Conservation (phyloP, 225 moss, liverwort and hornwort species). For the Pseudisothecium myosuroides region DNA sequence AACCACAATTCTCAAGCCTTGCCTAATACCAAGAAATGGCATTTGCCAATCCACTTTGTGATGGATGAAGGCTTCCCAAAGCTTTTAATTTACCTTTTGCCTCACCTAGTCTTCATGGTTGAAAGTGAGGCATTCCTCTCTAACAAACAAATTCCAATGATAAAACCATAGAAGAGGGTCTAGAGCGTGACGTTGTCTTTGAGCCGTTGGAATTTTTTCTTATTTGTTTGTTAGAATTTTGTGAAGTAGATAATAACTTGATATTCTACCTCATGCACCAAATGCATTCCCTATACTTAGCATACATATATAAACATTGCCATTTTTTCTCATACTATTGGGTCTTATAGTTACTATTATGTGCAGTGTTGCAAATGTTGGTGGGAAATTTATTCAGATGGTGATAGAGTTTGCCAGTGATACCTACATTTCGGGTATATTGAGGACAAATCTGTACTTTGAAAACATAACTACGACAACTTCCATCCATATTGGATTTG, state of each 20-base stretch:
- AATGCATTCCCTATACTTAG: no score
- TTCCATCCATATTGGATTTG: not conserved
- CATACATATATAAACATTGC: no score
- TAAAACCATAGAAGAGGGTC: not conserved
- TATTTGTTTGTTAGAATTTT: no score
- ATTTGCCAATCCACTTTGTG: rapidly evolving
- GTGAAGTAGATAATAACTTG: no score
- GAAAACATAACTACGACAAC: not conserved
- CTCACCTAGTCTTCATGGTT: not conserved
- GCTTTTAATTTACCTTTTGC: no score
- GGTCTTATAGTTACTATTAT: not conserved
- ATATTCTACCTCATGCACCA: no score
- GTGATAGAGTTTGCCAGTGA: not conserved
- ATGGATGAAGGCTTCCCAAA: not conserved
- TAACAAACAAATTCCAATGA: not conserved
- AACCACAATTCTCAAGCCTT: not conserved
- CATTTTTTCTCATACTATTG: not conserved
- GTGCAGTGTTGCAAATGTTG: not conserved
- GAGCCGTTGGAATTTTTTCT: no score
- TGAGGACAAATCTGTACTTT: not conserved
- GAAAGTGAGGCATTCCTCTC: not conserved
- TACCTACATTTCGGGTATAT: not conserved
- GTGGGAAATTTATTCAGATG: not conserved
- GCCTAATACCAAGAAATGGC: not conserved
- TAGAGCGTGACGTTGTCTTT: not conserved